phyloP scores from a whole-genome alignment of 805 yeast genomes.

The Saccharomycopsis vini region DNA sequence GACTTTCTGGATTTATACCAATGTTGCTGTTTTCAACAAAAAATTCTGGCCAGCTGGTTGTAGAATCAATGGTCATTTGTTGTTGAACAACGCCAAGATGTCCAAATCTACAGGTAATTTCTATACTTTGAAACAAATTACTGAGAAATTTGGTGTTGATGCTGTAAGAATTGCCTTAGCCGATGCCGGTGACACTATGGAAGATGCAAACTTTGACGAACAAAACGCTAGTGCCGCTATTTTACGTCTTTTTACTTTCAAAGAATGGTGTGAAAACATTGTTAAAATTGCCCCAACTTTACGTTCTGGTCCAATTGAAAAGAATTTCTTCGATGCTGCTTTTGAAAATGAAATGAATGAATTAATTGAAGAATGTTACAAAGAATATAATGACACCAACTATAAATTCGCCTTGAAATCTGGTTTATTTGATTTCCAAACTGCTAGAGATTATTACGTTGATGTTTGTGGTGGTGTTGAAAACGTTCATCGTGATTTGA shows the following conservation, averaged over 20 bases:
- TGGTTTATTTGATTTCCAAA: slow-evolving; percentile 90
- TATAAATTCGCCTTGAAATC: slow-evolving; percentile 84
- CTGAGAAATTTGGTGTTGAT: slow-evolving; percentile 91
- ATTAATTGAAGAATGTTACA: slow-evolving; percentile 64
- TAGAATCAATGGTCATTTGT: slow-evolving; percentile 90
- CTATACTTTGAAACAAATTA: slow-evolving; percentile 77
- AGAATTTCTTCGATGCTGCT: slow-evolving; percentile 72
- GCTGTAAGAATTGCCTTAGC: slow-evolving; percentile 96
- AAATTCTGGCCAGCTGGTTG: slow-evolving; percentile 89
- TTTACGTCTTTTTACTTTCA: slow-evolving; percentile 80
- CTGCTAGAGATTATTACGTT: slow-evolving; percentile 93
- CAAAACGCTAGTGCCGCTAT: slow-evolving; percentile 95
- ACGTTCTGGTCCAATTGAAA: slow-evolving; percentile 41
- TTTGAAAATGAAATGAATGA: slow-evolving; percentile 90
- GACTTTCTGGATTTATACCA: slow-evolving; percentile 89
- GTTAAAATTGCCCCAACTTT: slow-evolving; percentile 42
- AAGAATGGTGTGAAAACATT: slow-evolving; percentile 90
- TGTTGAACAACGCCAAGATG: slow-evolving; percentile 96
- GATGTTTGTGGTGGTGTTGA: slow-evolving; percentile 45
- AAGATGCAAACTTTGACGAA: slow-evolving; percentile 97
- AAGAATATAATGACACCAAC: slow-evolving; percentile 60
- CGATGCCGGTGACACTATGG: slow-evolving; percentile 96
- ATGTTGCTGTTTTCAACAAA: slow-evolving; percentile 88
- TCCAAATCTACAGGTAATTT: slow-evolving; percentile 97
- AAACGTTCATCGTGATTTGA: slow-evolving; percentile 76